These are phyloP conservation scores for Pseudogymnoascus sp. DNA, from an alignment of 2,329 filamentous ascomycete species.

Conservation along the genomic window DNA sequence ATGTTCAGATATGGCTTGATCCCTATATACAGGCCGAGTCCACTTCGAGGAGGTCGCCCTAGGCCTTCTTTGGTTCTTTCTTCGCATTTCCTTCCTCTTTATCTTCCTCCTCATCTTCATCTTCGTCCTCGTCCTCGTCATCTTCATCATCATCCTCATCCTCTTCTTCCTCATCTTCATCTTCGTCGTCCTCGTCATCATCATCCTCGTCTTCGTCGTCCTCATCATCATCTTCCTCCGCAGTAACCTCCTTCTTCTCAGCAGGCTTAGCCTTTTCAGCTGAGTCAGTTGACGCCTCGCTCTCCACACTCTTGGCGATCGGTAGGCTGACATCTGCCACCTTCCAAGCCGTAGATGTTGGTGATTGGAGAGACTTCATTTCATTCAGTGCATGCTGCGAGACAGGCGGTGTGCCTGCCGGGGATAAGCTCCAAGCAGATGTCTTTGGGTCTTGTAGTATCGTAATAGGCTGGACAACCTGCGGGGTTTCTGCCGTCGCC, in stretches of 20 bases:
- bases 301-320: neutral
- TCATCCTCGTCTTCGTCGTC: conserved; percentile 9
- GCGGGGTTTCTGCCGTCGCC: neutral
- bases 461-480: neutral
- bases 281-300: neutral
- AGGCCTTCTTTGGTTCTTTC: conserved; percentile 26
- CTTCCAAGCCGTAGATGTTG: conserved; percentile 26
- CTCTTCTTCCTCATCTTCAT: neutral
- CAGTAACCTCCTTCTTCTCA: conserved; percentile 22
- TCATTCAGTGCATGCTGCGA: neutral
- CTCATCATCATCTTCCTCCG: conserved; percentile 25
- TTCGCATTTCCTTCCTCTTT: conserved; percentile 31
- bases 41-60: conserved; percentile 26
- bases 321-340: neutral
- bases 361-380: conserved; percentile 20
- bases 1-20: neutral
- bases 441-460: neutral
- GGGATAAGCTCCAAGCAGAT: neutral
- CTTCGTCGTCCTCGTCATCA: neutral
- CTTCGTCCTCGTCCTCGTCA: conserved; percentile 9
- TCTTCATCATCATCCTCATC: neutral
- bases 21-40: conserved; percentile 13
- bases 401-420: neutral
- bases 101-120: conserved; percentile 30
- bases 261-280: conserved; percentile 21